Conservation (phyloP, 208 protist species). For the Herpetomonas tarakana region DNA sequence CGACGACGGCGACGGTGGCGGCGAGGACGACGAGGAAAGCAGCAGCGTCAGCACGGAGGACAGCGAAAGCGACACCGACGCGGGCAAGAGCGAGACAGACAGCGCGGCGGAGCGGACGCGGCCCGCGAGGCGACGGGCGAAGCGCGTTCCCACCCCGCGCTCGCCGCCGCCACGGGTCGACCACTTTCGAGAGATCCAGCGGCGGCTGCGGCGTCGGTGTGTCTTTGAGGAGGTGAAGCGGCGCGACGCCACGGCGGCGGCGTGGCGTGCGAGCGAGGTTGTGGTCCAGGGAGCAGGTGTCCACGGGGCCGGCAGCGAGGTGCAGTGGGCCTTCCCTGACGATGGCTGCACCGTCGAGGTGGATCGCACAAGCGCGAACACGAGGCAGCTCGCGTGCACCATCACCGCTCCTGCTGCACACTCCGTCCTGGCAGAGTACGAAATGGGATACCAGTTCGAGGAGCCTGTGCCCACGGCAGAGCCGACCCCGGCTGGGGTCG, state of each 20-base stretch:
- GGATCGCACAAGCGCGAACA: slow-evolving; percentile 51
- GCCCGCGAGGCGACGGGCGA: background rate
- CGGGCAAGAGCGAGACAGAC: background rate
- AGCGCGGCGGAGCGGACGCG: slow-evolving; percentile 17
- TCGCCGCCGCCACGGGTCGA: slow-evolving; percentile 34
- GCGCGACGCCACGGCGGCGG: slow-evolving; percentile 8
- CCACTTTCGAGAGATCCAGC: slow-evolving; percentile 25
- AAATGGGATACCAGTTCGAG: slow-evolving; percentile 14
- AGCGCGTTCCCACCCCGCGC: slow-evolving; percentile 12
- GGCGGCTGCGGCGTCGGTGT: slow-evolving; percentile 50
- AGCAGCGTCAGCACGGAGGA: slow-evolving; percentile 18
- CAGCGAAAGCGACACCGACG: slow-evolving; percentile 6
- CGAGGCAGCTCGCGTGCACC: slow-evolving; percentile 38
- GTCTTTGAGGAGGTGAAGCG: slow-evolving; percentile 40
- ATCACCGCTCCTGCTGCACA: slow-evolving; percentile 14
- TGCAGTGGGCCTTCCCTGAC: slow-evolving; percentile 56
- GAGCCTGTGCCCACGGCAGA: background rate
- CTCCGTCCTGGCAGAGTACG: slow-evolving; percentile 45
- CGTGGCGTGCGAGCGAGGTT: slow-evolving; percentile 32
- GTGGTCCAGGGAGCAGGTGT: slow-evolving; percentile 25
- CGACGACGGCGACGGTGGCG: slow-evolving; percentile 39
- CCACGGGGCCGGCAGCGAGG: slow-evolving; percentile 39
- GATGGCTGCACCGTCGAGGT: slow-evolving; percentile 68
- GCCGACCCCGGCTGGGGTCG: background rate
- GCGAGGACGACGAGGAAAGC: slow-evolving; percentile 58